Evolutionary conservation across 805 yeast genomes (phyloP), one percentile per base, ranked within the genome.

Genomic region (Candida yuanshanica): DNA sequence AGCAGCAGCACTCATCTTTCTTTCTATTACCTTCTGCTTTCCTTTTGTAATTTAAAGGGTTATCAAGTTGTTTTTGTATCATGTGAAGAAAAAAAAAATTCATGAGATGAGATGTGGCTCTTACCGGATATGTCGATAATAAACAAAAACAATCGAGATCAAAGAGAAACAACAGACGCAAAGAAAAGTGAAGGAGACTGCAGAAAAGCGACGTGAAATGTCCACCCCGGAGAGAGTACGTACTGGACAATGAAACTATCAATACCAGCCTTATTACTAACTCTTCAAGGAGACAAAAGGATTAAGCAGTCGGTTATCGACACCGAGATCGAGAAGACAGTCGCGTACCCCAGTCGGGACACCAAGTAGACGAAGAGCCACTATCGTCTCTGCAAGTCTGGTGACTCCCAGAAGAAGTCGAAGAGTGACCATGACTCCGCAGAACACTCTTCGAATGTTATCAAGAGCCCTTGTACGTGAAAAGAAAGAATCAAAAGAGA

Each of bases 311-410:
- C 34, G 48, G 7, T 27, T 37, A 2, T 34, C 42, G 1, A 44
- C 56, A 7, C 52, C 53, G 11, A 43, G 39, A 12, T 37, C 42
- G 22, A 34, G 50, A 38, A 41, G 40, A 25, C 33, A 42, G 6
- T 47, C 53, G 34, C 20, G 56, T 9, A 55, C 59, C 2, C 58
- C 53, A 14, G 42, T 18, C 20, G 34, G 41, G 18, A 38, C 41
- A 6, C 41, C 53, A 7, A 49, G 55, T 24, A 36, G 59, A 39
- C 41, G 58, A 22, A 38, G 58, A 34, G 49, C 56, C 7, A 46
- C 53, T 1, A 45, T 55, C 4, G 47, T 51, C 8, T 45, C 50
- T 17, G 55, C 58, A 2, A 48, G 46, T 14, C 22, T 52, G 13
- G 35, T 55, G 3, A 45, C 56, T 1, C 54, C 59, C 6, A 43